Base-by-base conservation (phyloP, 2,329 filamentous ascomycete species). In the Cyclaneusma minus region DNA sequence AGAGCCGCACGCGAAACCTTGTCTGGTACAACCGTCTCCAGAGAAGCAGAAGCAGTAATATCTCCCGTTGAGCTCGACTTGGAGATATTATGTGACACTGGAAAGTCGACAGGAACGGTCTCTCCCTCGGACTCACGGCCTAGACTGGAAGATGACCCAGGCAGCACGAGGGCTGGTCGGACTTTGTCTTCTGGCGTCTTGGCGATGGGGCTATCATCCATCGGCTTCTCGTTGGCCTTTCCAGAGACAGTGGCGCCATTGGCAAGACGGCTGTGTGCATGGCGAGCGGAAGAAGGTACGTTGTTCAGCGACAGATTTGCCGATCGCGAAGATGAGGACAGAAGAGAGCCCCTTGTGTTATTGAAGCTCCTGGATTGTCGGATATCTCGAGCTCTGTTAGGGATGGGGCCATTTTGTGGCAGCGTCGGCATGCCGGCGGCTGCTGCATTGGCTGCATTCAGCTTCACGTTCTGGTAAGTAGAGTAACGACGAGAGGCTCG, bases 401-500 rank as follows among this genome's bases (percentile, higher is more conserved):
- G 85, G 35, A 87, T 65, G 2, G 81, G 82, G 4, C 77, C 76
- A 34, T 75, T 83, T 45, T 91, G 83, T 14, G 87, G 84, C 12
- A 95, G 68, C 44, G 91, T 76, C 13, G 94, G 66, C 50, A 91
- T 79, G 5, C 85, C 83, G 10, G 95, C 76, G 12, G 81, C 83
- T 50, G 75, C 84, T 10, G 79, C 67, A 20, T 77, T 75, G 10
- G 73, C 68, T 7, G 87, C 87, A 2, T 95, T 60, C 42, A 93
- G 84, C 47, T 94, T 95, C 23, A 83, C 82, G 39, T 98, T 92
- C 45, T 98, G 89, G 48, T 95, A 98, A 28, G 84, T 80, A 2
- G 89, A 95, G 48, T 95, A 98, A 43, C 89, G 66, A 39, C 87
- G 68, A 9, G 89, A 98, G 1, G 89, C 89, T 47, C 89, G 68